A percentile compares a stretch with the other conserved stretches of the same genome.
phyloP scores from a whole-genome alignment of 202 grass and related monocot genomes.

The Dendrocalamus latiflorus region DNA sequence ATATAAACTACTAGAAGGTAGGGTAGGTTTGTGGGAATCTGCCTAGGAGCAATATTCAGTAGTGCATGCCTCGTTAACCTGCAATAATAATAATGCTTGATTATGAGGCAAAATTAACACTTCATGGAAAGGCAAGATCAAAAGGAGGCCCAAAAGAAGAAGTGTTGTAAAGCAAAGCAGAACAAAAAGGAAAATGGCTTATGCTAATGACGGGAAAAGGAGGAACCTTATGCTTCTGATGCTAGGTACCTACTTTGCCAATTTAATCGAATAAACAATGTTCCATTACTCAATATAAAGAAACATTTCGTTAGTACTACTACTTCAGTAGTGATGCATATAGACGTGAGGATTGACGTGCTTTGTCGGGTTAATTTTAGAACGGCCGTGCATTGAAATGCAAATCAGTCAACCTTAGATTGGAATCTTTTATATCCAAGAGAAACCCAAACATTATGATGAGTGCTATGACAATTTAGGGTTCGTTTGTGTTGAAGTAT shows the following conservation, averaged over 20 bases:
- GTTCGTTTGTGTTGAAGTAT: too few relatives aligned
- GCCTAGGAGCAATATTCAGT: slow-evolving; percentile 34
- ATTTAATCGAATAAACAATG: slow-evolving; percentile 33
- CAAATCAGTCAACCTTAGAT: neutral
- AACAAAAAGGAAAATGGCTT: slow-evolving; percentile 40
- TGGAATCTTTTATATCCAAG: slow-evolving; percentile 11
- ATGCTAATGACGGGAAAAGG: slow-evolving; percentile 43
- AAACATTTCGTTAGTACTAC: neutral
- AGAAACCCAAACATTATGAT: neutral
- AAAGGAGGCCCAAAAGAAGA: slow-evolving; percentile 26
- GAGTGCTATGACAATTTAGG: neutral
- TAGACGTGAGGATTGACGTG: slow-evolving; percentile 7
- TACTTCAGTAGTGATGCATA: neutral
- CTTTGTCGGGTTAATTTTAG: slow-evolving; percentile 7
- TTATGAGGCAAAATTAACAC: slow-evolving; percentile 18
- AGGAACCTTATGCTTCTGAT: slow-evolving; percentile 51
- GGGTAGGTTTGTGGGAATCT: slow-evolving; percentile 35
- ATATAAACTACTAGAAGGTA: slow-evolving; percentile 29
- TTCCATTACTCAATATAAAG: slow-evolving; percentile 21
- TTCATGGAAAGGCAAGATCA: slow-evolving; percentile 21
- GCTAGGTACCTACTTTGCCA: slow-evolving; percentile 25
- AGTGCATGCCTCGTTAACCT: slow-evolving; percentile 37
- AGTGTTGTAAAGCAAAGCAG: slow-evolving; percentile 34
- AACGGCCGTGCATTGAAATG: neutral
- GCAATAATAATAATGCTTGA: slow-evolving; percentile 7